Evolutionary conservation across 305 asterid species (phyloP), one percentile per base, ranked within the genome.

Genomic region (Nicotiana rustica): DNA sequence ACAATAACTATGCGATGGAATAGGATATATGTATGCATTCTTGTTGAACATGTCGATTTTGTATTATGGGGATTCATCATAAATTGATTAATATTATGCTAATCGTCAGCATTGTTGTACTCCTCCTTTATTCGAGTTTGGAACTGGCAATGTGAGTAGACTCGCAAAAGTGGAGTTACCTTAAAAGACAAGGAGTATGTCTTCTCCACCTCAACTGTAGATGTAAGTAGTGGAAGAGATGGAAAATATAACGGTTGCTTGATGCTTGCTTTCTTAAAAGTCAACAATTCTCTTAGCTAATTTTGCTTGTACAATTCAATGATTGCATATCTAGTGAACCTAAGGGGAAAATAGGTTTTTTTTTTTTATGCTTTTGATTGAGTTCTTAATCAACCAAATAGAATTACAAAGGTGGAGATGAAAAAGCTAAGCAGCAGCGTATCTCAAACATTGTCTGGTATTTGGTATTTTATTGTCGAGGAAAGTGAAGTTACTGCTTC

Each of bases 401-500:
- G 52, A 76, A 76, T 10, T 79, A 14, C 61, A 44, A 79, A 44
- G 76, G 59, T 49, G 9, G 4, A 36, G 31, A 25, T 25, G 38
- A 25, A 18, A 66, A 2, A 66, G 31, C 13, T 19, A 19, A 61
- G 5, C 57, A 7, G 8, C 38, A 41, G 55, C 14, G 0, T 2
- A 9, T 29, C 77, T 90, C 85, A 92, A 57, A 89, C 91, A 87
- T 79, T 83, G 76, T 59, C 87, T 84, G 91, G 79, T 84, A 93
- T 5, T n/a, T 86, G 88, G 84, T n/a, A 76, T 85, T 95, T 94
- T 44, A 83, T 76, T 19, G 93, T 77, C 80, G 93, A 85, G 15
- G 87, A 73, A 59, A 90, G 97, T 59, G 90, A 85, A 86, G 90
- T 31, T 6, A 95, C 91, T 81, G 99, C 98, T 87, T 94, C 98